Evolutionary conservation across 2,329 filamentous ascomycete genomes (phyloP).

Genomic region (Trichoderma pleuroti): DNA sequence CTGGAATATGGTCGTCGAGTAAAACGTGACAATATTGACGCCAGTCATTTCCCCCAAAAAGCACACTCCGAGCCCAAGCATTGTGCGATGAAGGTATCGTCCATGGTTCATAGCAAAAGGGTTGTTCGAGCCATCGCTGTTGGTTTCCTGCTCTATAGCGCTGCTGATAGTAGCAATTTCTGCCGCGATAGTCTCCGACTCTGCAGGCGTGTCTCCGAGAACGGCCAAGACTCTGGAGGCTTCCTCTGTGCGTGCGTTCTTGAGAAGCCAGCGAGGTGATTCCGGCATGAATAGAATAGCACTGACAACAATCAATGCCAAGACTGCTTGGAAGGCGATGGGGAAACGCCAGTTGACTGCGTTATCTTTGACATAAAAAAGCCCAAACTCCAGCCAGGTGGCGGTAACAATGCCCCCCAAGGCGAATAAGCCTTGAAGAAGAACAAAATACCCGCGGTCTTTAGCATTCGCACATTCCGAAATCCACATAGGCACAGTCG

Average conservation of each 20-base stretch:
- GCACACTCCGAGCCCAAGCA: neutral
- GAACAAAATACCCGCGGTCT: neutral
- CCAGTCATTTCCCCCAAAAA: neutral
- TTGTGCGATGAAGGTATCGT: neutral
- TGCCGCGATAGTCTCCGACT: neutral
- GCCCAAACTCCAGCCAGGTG: neutral
- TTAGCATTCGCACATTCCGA: neutral
- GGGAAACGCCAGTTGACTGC: neutral
- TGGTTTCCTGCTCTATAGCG: neutral
- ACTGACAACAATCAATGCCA: neutral
- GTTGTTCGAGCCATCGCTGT: neutral
- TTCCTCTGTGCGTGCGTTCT: neutral
- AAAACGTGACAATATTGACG: neutral
- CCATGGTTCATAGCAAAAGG: neutral
- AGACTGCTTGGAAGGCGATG: neutral
- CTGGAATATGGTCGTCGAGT: neutral
- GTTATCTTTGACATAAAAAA: neutral
- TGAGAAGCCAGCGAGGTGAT: neutral
- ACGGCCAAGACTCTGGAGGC: neutral
- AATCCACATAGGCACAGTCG: neutral
- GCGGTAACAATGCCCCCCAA: neutral
- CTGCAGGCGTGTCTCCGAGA: neutral
- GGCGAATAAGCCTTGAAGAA: neutral
- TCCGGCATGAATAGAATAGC: neutral
- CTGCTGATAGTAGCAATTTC: neutral